These are phyloP conservation scores for Aureobasidium zeae DNA, from an alignment of 2,329 filamentous ascomycete genomes.

Conservation along the genomic window DNA sequence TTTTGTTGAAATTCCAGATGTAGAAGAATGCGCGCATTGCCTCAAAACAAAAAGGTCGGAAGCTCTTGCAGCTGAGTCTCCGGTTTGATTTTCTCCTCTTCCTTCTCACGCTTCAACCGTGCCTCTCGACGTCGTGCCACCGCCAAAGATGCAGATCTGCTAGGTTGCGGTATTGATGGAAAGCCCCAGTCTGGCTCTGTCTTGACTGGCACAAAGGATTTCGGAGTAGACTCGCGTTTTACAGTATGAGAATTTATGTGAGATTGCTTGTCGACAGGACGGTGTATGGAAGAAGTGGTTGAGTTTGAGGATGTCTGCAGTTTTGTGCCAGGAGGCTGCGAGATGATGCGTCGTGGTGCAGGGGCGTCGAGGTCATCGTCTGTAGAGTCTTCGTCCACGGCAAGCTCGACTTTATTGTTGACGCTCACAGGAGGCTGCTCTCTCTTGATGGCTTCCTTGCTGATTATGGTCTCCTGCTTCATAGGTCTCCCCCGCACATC, in stretches of 20 bases:
- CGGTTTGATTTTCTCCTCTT: conserved; percentile 23
- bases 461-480: background rate
- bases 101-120: conserved; percentile 24
- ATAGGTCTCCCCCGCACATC: conserved; percentile 2
- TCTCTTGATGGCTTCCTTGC: background rate
- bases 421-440: too few species aligned
- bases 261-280: background rate
- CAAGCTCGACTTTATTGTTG: background rate
- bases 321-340: background rate
- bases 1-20: background rate
- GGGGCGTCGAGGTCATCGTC: conserved; percentile 19
- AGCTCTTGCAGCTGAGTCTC: conserved; percentile 28
- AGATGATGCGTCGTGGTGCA: background rate
- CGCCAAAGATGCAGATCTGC: background rate
- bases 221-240: background rate
- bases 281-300: background rate
- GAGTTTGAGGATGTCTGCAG: background rate
- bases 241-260: too few species aligned
- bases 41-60: conserved; percentile 37
- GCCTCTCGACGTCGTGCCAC: conserved; percentile 25
- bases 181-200: conserved; percentile 1
- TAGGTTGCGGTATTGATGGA: conserved; percentile 3
- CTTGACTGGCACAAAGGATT: background rate
- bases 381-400: conserved; percentile 6
- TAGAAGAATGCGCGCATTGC: background rate